Evolutionary conservation across 1,139 yeast genomes (phyloP).

Genomic region (Blastobotrys serpentis): DNA sequence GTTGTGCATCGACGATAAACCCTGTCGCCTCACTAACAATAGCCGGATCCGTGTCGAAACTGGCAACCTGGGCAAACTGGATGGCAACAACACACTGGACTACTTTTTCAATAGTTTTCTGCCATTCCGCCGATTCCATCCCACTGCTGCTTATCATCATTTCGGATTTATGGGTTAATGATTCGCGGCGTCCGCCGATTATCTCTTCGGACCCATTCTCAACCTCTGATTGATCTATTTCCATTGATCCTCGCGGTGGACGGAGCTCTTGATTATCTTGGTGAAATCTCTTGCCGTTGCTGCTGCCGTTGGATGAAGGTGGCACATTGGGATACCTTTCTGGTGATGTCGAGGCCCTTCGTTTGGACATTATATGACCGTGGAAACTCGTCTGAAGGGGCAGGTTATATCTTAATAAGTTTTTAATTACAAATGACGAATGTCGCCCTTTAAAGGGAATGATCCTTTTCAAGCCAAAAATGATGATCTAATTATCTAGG

Average conservation of each 20-base stretch:
- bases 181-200: slow-evolving; percentile 5
- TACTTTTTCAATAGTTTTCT: slow-evolving; percentile 73
- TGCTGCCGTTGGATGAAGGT: background rate
- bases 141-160: slow-evolving; percentile 11
- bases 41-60: slow-evolving; percentile 83
- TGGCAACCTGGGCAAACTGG: slow-evolving; percentile 82
- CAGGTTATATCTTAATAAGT: background rate
- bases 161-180: slow-evolving; percentile 4
- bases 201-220: slow-evolving; percentile 11
- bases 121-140: slow-evolving; percentile 55
- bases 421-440: background rate
- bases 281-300: slow-evolving; percentile 2
- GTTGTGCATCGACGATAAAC: slow-evolving; percentile 80
- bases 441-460: background rate
- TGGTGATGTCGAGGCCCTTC: slow-evolving; percentile 21
- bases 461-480: background rate
- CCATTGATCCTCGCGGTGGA: slow-evolving; percentile 15
- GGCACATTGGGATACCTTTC: slow-evolving; percentile 11
- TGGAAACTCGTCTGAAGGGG: background rate
- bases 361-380: slow-evolving; percentile 12
- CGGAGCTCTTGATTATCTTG: background rate
- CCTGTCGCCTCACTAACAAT: slow-evolving; percentile 91
- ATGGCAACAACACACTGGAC: slow-evolving; percentile 86
- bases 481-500: background rate
- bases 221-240: slow-evolving; percentile 14